A percentile compares a stretch with the other conserved stretches of the same genome.
Conservation (phyloP, 192 early-diverging fungal species). For the Ambispora gerdemannii region DNA sequence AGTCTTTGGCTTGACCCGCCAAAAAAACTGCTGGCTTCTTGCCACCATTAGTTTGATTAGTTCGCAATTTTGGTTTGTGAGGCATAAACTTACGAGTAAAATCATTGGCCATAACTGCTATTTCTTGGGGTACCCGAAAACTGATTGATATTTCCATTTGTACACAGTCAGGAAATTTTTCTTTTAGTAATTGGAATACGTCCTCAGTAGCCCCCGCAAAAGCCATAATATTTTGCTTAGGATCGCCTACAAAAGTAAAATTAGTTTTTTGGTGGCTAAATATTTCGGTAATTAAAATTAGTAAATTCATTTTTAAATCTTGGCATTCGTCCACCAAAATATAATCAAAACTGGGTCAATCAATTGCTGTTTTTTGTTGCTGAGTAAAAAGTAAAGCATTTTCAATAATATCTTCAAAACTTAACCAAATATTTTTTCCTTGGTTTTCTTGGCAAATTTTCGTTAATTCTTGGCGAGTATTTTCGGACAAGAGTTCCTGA, state of each 20-base stretch:
- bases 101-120: conserved; percentile 1
- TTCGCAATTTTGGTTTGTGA: neutral
- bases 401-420: conserved; percentile 1
- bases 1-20: neutral
- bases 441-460: neutral
- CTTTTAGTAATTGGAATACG: conserved; percentile 16
- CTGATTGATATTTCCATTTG: conserved; percentile 11
- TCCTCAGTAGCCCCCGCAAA: conserved; percentile 10
- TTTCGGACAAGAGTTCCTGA: neutral
- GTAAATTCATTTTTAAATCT: conserved; percentile 12
- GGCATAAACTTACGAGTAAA: conserved; percentile 12
- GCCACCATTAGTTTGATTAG: conserved; percentile 15
- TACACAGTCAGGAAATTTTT: neutral
- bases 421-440: conserved; percentile 7
- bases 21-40: conserved; percentile 15
- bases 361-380: neutral
- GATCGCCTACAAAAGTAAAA: conserved; percentile 12
- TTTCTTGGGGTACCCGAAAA: conserved; percentile 12
- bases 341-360: conserved; percentile 16
- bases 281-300: conserved; percentile 16
- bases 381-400: neutral
- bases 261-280: conserved; percentile 8
- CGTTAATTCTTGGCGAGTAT: neutral
- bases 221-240: conserved; percentile 12
- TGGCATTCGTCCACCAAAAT: conserved; percentile 22